Base-by-base conservation (phyloP, 257 asterid genomes). In the Capsicum rhomboideum region DNA sequence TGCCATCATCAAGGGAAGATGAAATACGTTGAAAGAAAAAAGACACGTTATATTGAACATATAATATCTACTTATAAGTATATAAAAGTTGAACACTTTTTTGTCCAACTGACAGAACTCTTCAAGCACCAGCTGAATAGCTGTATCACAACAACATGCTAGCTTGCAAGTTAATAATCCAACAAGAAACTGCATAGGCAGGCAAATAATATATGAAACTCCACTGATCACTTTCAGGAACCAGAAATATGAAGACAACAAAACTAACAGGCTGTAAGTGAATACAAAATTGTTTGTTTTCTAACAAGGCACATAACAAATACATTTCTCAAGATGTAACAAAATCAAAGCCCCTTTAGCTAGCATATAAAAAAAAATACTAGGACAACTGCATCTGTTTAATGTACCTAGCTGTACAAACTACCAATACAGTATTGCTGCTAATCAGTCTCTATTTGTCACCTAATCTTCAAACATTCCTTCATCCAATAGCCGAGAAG, bases 391-490 rank as follows among this genome's bases (percentile, higher is more conserved):
- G 23, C 82, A 53, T 77, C 42, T 8, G 4, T 77, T 28, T 50
- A 16, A 77, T 50, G 82, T 26, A 6, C 64, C 71, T 46, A 82
- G 10, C 78, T 66, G 63, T 77, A 84, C 85, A 75, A 56, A 56
- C 82, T 69, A 75, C 83, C 69, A 68, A 54, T 50, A 66, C 67
- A 11, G 58, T 50, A 2, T 20, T 66, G 34, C 31, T 23, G 13
- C 53, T n/a, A 20, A 4, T 61, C 6, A 18, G 61, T 54, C 59
- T 82, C n/a, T 82, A 49, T 52, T 52, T 77, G 61, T 34, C 50
- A 85, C 84, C 88, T 91, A 93, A 87, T 91, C 92, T 90, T 93
- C 97, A 77, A 95, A 94, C 82, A 92, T 89, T 55, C 98, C 99
- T 85, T 94, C 97, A 83, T 95, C 97, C 2, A 97, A 93, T 87